These are phyloP conservation scores for Pythium phragmitis DNA, from an alignment of 352 stramenopile species.

Conservation along the genomic window DNA sequence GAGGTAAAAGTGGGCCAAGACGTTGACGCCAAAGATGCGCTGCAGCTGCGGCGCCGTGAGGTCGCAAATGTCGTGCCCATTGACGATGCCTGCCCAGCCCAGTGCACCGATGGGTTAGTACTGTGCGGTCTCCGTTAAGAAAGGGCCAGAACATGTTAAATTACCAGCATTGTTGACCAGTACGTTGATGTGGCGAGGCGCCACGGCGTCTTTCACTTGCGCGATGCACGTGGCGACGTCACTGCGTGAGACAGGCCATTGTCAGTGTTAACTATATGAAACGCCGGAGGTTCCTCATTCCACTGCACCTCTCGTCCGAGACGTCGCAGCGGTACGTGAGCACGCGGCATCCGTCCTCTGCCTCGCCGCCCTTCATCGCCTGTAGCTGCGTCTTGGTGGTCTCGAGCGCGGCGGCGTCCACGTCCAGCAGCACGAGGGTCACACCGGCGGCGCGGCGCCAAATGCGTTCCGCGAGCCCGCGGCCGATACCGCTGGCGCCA, in stretches of 20 bases:
- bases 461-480: conserved; percentile 35
- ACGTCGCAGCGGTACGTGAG: conserved; percentile 31
- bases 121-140: background rate
- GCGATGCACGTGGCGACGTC: conserved; percentile 22
- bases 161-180: conserved; percentile 35
- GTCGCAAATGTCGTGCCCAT: conserved; percentile 21
- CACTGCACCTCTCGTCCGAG: conserved; percentile 18
- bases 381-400: conserved; percentile 25
- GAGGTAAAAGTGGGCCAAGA: conserved; percentile 36
- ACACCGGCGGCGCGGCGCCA: conserved; percentile 28
- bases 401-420: conserved; percentile 40
- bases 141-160: background rate
- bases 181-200: conserved; percentile 24
- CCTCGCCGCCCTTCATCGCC: background rate
- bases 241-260: conserved; percentile 2
- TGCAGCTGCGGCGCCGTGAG: conserved; percentile 26
- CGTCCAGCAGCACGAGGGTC: conserved; percentile 64
- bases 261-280: too few relatives aligned
- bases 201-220: conserved; percentile 12
- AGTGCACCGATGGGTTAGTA: background rate
- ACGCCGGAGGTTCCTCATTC: too few relatives aligned
- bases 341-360: background rate
- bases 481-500: conserved; percentile 53
- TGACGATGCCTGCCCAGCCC: conserved; percentile 23
- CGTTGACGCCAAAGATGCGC: conserved; percentile 33